Evolutionary conservation across 176 grass and related monocot genomes (phyloP).

Genomic region (Triticum urartu): DNA sequence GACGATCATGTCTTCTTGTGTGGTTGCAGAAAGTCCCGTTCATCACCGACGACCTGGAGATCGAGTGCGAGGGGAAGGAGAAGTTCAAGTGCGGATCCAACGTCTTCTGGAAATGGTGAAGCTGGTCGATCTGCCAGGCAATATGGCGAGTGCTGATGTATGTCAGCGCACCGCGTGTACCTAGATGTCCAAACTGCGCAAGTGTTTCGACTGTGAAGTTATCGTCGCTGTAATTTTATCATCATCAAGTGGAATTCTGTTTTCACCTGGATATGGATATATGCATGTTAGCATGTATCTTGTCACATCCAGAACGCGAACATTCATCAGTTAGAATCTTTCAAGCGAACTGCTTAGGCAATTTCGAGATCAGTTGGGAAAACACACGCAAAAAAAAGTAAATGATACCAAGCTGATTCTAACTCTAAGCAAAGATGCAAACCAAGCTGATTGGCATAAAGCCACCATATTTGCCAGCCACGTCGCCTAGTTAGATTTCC

Average conservation of each 20-base stretch:
- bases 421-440: not conserved
- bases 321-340: too few species aligned
- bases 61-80: conserved; percentile 97
- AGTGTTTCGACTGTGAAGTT: conserved; percentile 7
- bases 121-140: not conserved
- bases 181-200: conserved; percentile 27
- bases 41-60: conserved; percentile 80
- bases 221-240: conserved; percentile 15
- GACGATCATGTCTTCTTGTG: not conserved
- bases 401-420: not conserved
- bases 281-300: too few species aligned
- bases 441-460: too few species aligned
- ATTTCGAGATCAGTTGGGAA: too few species aligned
- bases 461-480: too few species aligned
- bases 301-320: not conserved
- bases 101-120: conserved; percentile 98
- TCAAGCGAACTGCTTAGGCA: too few species aligned
- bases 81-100: conserved; percentile 99
- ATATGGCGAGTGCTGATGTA: not conserved
- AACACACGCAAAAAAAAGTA: too few species aligned
- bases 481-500: not conserved
- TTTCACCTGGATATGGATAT: not conserved
- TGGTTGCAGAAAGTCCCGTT: conserved; percentile 88
- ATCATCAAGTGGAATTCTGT: not conserved
- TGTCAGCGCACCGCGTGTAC: not conserved